Base-by-base conservation (phyloP, 805 yeast species). In the Metschnikowia reukaufii region DNA sequence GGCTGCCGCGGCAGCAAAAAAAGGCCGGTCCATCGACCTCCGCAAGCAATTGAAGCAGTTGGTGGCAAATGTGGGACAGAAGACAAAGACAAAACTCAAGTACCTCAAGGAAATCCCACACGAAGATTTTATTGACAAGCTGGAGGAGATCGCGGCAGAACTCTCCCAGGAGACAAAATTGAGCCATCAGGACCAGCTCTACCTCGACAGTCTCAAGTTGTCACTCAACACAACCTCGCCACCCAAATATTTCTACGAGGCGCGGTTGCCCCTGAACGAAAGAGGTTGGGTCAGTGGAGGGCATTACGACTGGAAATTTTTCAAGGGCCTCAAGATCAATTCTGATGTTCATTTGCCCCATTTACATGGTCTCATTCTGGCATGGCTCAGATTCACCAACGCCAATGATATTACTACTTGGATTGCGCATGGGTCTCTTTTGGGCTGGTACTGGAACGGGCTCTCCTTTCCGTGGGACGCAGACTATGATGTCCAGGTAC, bases 231-330 rank as follows among this genome's bases (percentile, higher is more conserved):
- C 35, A 3, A 37, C 4, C 29, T 31, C 25, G 51, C 73, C 9
- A 54, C 13, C 61, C 18, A 72, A 74, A 44, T 70, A 68, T 53
- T 76, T 76, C 49, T 63, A 65, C 37, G 81, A 77, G 55, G 77
- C 80, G 4, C 50, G 59, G 16, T 15, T 52, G 23, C 31, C 36
- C 13, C 30, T 45, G n/a, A 25, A 32, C n/a, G 54, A 35, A 37
- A 36, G 34, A 29, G 35, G 39, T 20, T 48, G 46, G 48, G 45
- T 55, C 4, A n/a, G 37, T 12, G 58, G 65, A 4, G 63, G 59
- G 35, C 66, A 62, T 44, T 58, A 62, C 42, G 66, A 62, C 47
- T 62, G 65, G 65, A 52, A 65, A 2, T 62, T 62, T 31, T 62
- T 62, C 52, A 52, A 49, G 29, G 64, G 65, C 7, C 13, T 59